Base-by-base conservation (phyloP, 345 rosid species). In the Rhodamnia rubescens region DNA sequence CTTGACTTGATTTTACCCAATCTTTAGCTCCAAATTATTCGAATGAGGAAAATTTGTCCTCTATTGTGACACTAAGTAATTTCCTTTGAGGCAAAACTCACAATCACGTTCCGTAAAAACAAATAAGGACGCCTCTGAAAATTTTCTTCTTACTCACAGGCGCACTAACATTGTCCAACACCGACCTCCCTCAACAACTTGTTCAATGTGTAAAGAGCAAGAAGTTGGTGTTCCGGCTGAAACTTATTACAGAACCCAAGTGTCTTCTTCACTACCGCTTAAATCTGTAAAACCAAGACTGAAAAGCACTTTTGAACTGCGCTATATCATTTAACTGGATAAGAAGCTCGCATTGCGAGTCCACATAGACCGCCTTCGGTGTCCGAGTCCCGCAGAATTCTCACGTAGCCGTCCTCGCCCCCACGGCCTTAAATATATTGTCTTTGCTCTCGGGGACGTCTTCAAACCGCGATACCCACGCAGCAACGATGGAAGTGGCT, bases 391-490 rank as follows among this genome's bases (percentile, higher is more conserved):
- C 96, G 91, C 42, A 64, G 84, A 74, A 94, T 89, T 86, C 91
- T 92, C 87, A 92, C 88, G 69, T 89, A 92, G 44, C 94, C 95
- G 36, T 57, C 16, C 82, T 92, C 94, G 11, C 94, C 95, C 94
- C 91, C 12, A 88, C 95, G 2, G 92, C 94, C 83, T 92, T 89
- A 14, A 93, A 85, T 47, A 92, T 90, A 69, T 69, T 88, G 85
- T 92, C 95, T 74, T 92, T 88, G 51, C 89, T 91, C 51, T 44
- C 56, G 24, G 94, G 95, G 51, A 92, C 91, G 18, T 88, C 85
- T 86, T 90, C 89, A 58, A 90, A 91, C 15, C 93, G 92, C 50
- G 61, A 88, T 82, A 94, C 93, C 22, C 83, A 51, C 9, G 20
- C 20, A 7, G 40, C 40, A 7, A 92, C 93, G 27, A 69, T 32